A percentile compares a stretch with the other conserved stretches of the same genome.
These are phyloP conservation scores for Aspergillus sp. DNA, from an alignment of 2,329 filamentous ascomycete genomes.

Conservation along the genomic window DNA sequence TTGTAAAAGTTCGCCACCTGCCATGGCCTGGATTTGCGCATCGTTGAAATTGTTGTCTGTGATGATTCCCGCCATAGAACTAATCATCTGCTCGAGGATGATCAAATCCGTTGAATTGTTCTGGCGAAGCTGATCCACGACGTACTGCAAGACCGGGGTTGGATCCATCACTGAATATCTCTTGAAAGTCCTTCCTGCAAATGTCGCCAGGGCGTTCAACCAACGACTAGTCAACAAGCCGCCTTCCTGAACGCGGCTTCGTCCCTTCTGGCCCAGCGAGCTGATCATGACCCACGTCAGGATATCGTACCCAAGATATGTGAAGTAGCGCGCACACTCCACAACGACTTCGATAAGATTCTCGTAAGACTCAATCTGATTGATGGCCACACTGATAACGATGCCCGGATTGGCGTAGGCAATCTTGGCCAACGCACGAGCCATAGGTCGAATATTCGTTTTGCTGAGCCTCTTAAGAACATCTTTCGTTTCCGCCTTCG, in stretches of 20 bases:
- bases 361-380: constrained; percentile 89
- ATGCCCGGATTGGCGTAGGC: constrained; percentile 87
- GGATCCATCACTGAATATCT: constrained; percentile 82
- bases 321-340: constrained; percentile 92
- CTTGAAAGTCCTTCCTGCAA: constrained; percentile 86
- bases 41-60: constrained; percentile 87
- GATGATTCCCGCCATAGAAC: constrained; percentile 90
- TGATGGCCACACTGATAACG: constrained; percentile 85
- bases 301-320: constrained; percentile 87
- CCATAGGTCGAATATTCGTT: constrained; percentile 83
- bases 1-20: constrained; percentile 77
- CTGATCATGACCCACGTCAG: constrained; percentile 90
- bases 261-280: constrained; percentile 59
- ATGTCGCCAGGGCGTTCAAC: constrained; percentile 86
- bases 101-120: constrained; percentile 90
- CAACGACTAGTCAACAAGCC: constrained; percentile 83
- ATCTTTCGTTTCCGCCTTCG: constrained; percentile 76
- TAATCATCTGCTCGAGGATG: constrained; percentile 85
- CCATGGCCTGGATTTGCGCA: constrained; percentile 81
- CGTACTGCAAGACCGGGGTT: constrained; percentile 83
- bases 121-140: constrained; percentile 76
- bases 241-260: constrained; percentile 62
- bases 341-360: constrained; percentile 95
- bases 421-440: constrained; percentile 85
- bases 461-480: constrained; percentile 87